Evolutionary conservation across 306 rosid species (phyloP), one percentile per base, ranked within the genome.

Genomic region (Hylodesmum podocarpum): DNA sequence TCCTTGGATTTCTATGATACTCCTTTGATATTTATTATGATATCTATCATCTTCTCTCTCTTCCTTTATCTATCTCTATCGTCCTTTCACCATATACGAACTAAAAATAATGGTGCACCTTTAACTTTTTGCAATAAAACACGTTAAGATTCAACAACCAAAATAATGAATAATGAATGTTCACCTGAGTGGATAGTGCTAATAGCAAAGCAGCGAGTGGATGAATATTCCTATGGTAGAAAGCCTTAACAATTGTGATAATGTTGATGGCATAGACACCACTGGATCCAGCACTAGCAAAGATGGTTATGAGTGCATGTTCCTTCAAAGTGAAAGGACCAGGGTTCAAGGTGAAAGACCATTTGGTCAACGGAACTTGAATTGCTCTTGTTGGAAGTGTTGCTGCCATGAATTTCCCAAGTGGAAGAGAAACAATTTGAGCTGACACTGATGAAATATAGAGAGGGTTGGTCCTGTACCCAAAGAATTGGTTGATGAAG

Each of bases 391-490:
- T 50, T 8, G 98, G 97, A 10, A 95, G 86, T 1, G 87, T 80
- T 27, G 91, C 89, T 18, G 97, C 98, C 98, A 95, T 90, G 13
- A 95, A n/a, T 80, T 86, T 90, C 8, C 98, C 98, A 0, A 88
- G 6, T 15, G 98, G 97, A 0, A 95, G 92, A 2, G 83, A 81
- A 14, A 90, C 55, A 67, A 95, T 95, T 41, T 95, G 98, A 0
- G 92, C 95, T 1, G 98, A 83, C 4, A 92, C 90, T 0, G 96
- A 84, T 0, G 93, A 75, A 28, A 95, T 8, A 0, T 0, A 72
- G 0, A 95, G 80, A 78, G 83, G 94, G 50, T 86, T 95, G 22
- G 67, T 70, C 31, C 98, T 88, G 82, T 79, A 95, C 2, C 78
- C 84, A 27, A 95, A 92, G 19, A 95, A 95, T 31, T 86, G 84